Conservation (phyloP, 805 yeast genomes). For the Priceomyces melissophilus region DNA sequence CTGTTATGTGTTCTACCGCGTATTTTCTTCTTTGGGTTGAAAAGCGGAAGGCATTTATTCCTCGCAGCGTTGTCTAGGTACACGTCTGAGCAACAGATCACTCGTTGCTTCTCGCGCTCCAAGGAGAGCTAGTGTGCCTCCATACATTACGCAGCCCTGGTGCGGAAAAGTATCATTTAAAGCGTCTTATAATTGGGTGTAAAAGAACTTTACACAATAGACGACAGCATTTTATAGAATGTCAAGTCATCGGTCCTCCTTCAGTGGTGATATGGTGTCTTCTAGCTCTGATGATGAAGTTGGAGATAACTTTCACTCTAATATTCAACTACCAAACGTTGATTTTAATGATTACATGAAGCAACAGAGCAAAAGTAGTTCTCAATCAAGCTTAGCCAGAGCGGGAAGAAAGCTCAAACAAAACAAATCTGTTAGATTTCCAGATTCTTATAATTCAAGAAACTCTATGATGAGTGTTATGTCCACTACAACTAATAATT, state of each 20-base stretch:
- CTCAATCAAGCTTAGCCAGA: constrained; percentile 23
- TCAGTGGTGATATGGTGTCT: constrained; percentile 3
- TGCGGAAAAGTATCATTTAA: no score
- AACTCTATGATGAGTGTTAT: constrained; percentile 25
- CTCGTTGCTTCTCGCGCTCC: no score
- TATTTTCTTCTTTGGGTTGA: no score
- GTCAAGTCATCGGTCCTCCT: background rate
- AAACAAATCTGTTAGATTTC: constrained; percentile 25
- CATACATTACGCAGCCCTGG: no score
- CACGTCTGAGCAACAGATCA: no score
- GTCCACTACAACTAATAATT: constrained; percentile 20
- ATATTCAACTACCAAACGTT: constrained; percentile 30
- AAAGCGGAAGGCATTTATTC: no score
- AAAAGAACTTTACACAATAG: background rate
- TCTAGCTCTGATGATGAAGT: constrained; percentile 32
- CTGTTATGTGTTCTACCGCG: no score
- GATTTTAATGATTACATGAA: constrained; percentile 15
- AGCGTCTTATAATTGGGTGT: no score
- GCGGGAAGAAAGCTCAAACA: constrained; percentile 20
- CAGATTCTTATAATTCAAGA: constrained; percentile 22
- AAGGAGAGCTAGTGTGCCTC: no score
- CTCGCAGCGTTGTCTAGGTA: no score
- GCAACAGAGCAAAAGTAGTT: constrained; percentile 11
- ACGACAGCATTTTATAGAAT: background rate
- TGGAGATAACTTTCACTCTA: constrained; percentile 19